Conservation (phyloP, 2,329 filamentous ascomycete genomes). For the Salinomyces thailandicus region DNA sequence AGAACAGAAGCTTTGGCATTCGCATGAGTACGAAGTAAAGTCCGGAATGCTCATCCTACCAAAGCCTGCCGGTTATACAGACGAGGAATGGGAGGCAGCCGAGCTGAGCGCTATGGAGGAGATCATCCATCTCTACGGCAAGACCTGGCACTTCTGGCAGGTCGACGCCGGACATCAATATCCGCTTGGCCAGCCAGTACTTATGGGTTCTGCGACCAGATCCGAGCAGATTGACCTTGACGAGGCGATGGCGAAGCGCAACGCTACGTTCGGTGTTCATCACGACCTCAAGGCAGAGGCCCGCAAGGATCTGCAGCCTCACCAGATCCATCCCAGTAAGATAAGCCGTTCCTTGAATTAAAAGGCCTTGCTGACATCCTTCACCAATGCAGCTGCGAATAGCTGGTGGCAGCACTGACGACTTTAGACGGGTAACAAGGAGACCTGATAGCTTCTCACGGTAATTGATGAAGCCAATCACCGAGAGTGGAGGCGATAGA, state of each 20-base stretch:
- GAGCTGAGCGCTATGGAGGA: conserved; percentile 12
- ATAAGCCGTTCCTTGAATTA: neutral
- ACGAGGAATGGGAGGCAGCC: conserved; percentile 10
- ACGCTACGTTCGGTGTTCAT: neutral
- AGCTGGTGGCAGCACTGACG: no score
- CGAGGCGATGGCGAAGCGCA: conserved; percentile 1
- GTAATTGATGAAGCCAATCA: no score
- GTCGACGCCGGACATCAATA: conserved; percentile 7
- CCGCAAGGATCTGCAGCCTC: conserved; percentile 2
- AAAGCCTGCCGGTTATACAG: conserved; percentile 6
- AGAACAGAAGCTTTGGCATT: conserved; percentile 15
- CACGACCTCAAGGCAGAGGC: conserved; percentile 3
- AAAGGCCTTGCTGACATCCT: no score
- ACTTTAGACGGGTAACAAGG: no score
- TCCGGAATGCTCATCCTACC: conserved; percentile 13
- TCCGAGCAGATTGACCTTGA: conserved; percentile 2
- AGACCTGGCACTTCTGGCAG: conserved; percentile 15
- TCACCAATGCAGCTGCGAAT: no score
- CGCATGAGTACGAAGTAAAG: conserved; percentile 14
- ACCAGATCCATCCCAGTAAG: conserved; percentile 2
- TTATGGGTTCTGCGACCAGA: conserved; percentile 10
- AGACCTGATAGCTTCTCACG: no score
- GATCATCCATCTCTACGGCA: conserved; percentile 11
- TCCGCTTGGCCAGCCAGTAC: conserved; percentile 1
- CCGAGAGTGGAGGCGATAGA: no score